Conservation (phyloP, 2,329 filamentous ascomycete species). For the Fusarium sp. region DNA sequence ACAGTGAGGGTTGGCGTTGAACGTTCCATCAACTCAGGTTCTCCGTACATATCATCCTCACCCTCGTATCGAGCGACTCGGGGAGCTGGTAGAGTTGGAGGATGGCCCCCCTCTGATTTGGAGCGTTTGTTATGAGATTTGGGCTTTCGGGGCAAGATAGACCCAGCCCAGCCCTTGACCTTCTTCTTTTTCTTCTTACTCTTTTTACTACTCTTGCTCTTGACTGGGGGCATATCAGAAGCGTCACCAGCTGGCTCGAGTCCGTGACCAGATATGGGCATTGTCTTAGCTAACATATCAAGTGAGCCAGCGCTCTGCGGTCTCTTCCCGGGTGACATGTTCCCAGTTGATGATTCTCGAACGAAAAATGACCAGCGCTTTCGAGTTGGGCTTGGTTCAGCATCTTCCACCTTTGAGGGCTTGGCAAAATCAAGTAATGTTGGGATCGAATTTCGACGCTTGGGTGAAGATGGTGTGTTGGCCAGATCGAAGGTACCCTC, state of each 20-base stretch:
- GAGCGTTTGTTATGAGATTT: slow-evolving; percentile 63
- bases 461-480: slow-evolving; percentile 54
- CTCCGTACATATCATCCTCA: slow-evolving; percentile 50
- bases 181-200: slow-evolving; percentile 69
- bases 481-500: slow-evolving; percentile 59
- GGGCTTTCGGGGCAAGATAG: slow-evolving; percentile 73
- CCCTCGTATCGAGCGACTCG: slow-evolving; percentile 48
- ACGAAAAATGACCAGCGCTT: slow-evolving; percentile 74
- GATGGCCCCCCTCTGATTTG: slow-evolving; percentile 56
- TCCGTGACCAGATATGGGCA: slow-evolving; percentile 55
- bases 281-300: slow-evolving; percentile 53
- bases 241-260: slow-evolving; percentile 49
- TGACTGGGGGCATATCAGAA: slow-evolving; percentile 36
- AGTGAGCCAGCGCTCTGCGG: slow-evolving; percentile 63
- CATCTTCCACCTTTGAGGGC: slow-evolving; percentile 51
- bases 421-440: slow-evolving; percentile 61
- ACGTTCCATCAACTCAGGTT: slow-evolving; percentile 45
- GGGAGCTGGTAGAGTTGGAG: slow-evolving; percentile 62
- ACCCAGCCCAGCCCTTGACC: slow-evolving; percentile 79
- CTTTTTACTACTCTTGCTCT: slow-evolving; percentile 51
- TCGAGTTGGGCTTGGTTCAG: slow-evolving; percentile 64
- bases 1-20: slow-evolving; percentile 58
- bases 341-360: slow-evolving; percentile 66
- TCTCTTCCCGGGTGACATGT: slow-evolving; percentile 62
- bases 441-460: slow-evolving; percentile 72